These are phyloP conservation scores for Smallanthus sonchifolius DNA, from an alignment of 129 eudicot genomes.

Conservation along the genomic window DNA sequence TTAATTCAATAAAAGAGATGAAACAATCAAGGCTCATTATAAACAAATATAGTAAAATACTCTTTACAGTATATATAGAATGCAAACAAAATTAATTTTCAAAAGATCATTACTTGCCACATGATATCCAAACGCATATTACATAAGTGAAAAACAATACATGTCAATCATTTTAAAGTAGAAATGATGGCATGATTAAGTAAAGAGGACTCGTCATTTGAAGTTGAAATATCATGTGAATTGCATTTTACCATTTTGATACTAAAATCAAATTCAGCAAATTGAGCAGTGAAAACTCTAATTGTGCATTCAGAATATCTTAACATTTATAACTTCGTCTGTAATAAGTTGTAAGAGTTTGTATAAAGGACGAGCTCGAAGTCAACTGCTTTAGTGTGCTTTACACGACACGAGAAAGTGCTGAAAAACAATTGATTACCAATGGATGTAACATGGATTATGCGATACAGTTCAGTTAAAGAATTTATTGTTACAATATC, in stretches of 20 bases:
- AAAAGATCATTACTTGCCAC: background rate
- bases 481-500: background rate
- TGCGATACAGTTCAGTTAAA: conserved; percentile 7
- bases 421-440: background rate
- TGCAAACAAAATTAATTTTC: conserved; percentile 4
- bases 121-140: background rate
- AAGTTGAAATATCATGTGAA: background rate
- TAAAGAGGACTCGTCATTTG: conserved; percentile 6
- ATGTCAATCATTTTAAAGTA: background rate
- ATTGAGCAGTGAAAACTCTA: background rate
- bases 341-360: background rate
- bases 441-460: background rate
- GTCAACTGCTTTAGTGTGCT: conserved; percentile 8
- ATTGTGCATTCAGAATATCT: background rate
- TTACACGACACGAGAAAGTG: background rate
- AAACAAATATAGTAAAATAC: background rate
- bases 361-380: background rate
- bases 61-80: background rate
- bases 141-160: background rate
- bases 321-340: background rate
- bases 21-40: background rate
- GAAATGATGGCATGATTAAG: background rate
- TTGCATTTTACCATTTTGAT: background rate
- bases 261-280: background rate
- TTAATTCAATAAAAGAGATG: background rate